phyloP scores from a whole-genome alignment of 805 yeast species.

The Ogataea saltuana region DNA sequence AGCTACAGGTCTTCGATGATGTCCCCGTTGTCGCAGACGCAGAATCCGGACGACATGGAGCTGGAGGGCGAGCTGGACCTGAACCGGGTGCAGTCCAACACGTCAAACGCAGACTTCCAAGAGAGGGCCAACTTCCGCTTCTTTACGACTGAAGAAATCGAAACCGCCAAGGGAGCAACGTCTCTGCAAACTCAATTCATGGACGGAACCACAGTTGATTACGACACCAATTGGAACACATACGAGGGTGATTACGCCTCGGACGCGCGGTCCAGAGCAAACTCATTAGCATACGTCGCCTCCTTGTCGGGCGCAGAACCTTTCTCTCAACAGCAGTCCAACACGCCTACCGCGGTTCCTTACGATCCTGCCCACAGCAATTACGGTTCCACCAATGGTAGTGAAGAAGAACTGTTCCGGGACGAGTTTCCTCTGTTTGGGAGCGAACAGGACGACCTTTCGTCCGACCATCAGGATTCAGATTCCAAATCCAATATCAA shows the following conservation, averaged over 20 bases:
- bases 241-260: conserved; percentile 47
- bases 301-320: conserved; percentile 4
- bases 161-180: conserved; percentile 84
- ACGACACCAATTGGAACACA: conserved; percentile 73
- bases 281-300: conserved; percentile 4
- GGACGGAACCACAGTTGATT: conserved; percentile 54
- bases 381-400: conserved; percentile 21
- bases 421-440: conserved; percentile 21
- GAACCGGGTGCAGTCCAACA: conserved; percentile 39
- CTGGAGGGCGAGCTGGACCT: conserved; percentile 33
- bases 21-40: not conserved
- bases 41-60: conserved; percentile 5
- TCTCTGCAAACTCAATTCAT: conserved; percentile 48
- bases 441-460: conserved; percentile 20
- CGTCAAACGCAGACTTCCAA: conserved; percentile 37
- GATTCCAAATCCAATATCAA: conserved; percentile 21
- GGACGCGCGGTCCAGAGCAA: conserved; percentile 13
- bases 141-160: conserved; percentile 81
- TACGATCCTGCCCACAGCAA: conserved; percentile 1
- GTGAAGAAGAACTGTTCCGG: conserved; percentile 24
- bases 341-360: not conserved
- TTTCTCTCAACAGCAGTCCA: not conserved
- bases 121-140: conserved; percentile 63
- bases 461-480: conserved; percentile 17
- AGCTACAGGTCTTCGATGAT: conserved; percentile 1